Base-by-base conservation (phyloP, 1,139 yeast genomes). In the Petasospora rhodanensis region DNA sequence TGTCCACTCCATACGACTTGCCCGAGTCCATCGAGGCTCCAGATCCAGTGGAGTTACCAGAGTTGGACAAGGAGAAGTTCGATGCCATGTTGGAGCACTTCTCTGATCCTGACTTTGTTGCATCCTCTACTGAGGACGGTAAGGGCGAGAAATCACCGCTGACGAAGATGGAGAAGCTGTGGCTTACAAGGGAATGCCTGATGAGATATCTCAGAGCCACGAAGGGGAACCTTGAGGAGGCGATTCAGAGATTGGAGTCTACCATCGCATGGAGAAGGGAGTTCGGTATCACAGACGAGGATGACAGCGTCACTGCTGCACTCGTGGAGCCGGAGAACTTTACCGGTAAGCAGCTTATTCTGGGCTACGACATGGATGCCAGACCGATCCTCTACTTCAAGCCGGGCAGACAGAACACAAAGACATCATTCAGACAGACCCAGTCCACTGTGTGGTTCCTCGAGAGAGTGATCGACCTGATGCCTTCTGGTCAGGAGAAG, bases 401-500 rank as follows among this genome's bases (percentile, higher is more conserved):
- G 54, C 93, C 94, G 6, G 97, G 96, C 12, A 76, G 93, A 54
- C 97, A 91, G 56, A 91, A 91, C 60, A 91, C 98, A 11, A 76
- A 84, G 48, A 75, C 91, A 5, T 76, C 93, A 2, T 79, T 81
- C 37, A 73, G 83, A 48, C 98, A 91, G 55, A 95, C 91, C 8
- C 94, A 91, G 58, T 95, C 86, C 56, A 66, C 91, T 51, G 97
- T 91, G 7, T 91, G 70, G 62, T 83, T 82, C 86, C 68, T 91
- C 45, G 98, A 91, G 56, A 70, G 89, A 38, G 91, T 82, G 21
- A 87, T 89, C 35, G 93, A 86, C 54, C 80, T 76, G 58, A 89
- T 89, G 96, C 96, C 96, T 3, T 75, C 87, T 1, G 97, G 97
- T 7, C 97, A 89, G 59, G 97, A 87, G 54, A 82, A 91, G 21